A percentile compares a stretch with the other conserved stretches of the same genome.
phyloP scores from a whole-genome alignment of 2,329 filamentous ascomycete genomes.

The Cladosporium sp. region DNA sequence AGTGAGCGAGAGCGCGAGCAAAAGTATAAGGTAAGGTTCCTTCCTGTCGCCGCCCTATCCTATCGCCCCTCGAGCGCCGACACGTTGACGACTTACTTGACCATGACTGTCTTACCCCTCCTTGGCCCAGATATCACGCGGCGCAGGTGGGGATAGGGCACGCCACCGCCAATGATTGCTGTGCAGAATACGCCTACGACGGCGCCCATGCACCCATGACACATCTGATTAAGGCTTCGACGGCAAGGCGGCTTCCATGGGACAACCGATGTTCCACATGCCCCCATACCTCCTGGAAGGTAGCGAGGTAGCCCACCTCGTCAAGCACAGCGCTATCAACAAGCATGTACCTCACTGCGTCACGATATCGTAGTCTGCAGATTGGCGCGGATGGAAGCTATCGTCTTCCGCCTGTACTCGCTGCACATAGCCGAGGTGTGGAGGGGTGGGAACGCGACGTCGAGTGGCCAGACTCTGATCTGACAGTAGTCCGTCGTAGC shows the following conservation, averaged over 20 bases:
- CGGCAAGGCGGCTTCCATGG: slow-evolving; percentile 4
- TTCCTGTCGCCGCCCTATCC: slow-evolving; percentile 2
- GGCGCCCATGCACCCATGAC: slow-evolving; percentile 6
- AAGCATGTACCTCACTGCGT: slow-evolving; percentile 5
- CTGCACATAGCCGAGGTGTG: slow-evolving; percentile 8
- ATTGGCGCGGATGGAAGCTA: neutral
- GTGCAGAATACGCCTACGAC: slow-evolving; percentile 2
- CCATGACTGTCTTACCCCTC: slow-evolving; percentile 4
- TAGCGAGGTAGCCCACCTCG: too few species aligned
- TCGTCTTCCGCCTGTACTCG: neutral
- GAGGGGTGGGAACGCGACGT: neutral
- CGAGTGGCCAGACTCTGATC: neutral
- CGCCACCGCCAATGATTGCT: slow-evolving; percentile 10
- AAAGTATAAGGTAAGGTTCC: slow-evolving; percentile 7
- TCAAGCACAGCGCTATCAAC: neutral
- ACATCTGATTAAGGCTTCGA: neutral
- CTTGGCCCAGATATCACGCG: slow-evolving; percentile 10
- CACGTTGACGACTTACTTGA: neutral
- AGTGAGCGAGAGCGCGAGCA: neutral
- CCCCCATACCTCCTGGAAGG: neutral
- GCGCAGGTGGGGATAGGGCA: neutral
- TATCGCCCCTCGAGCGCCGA: neutral
- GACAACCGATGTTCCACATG: slow-evolving; percentile 7
- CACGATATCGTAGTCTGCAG: slow-evolving; percentile 7
- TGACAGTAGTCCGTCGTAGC: neutral